These are phyloP conservation scores for Lasiosphaeris hirsuta DNA, from an alignment of 495 filamentous ascomycete species.

Conservation along the genomic window DNA sequence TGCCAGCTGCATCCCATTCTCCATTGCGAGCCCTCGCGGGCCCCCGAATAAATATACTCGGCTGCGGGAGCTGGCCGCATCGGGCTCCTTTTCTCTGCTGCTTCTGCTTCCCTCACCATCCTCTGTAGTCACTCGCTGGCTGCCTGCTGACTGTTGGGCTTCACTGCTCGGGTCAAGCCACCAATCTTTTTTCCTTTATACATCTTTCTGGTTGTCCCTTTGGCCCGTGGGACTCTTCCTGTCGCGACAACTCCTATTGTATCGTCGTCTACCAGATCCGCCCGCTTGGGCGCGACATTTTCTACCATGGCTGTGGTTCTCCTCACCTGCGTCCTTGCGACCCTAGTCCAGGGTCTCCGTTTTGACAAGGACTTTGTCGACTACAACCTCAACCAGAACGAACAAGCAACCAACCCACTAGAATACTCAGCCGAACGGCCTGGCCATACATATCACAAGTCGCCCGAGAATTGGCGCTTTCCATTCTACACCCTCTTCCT, in stretches of 20 bases:
- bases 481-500: conserved; percentile 68
- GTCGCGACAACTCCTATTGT: neutral
- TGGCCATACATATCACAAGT: conserved; percentile 54
- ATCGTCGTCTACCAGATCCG: conserved; percentile 2
- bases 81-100: neutral
- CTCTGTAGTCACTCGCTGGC: neutral
- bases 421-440: conserved; percentile 61
- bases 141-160: neutral
- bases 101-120: neutral
- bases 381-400: conserved; percentile 63
- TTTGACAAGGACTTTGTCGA: conserved; percentile 51
- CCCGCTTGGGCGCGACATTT: conserved; percentile 17
- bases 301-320: conserved; percentile 15
- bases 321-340: conserved; percentile 7
- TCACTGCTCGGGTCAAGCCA: neutral
- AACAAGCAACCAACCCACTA: conserved; percentile 51
- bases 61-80: too few relatives aligned
- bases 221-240: neutral
- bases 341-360: conserved; percentile 40
- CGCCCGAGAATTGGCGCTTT: conserved; percentile 64
- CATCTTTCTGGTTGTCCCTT: neutral
- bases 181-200: neutral
- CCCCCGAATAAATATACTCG: too few relatives aligned
- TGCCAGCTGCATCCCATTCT: too few relatives aligned
- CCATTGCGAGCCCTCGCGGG: too few relatives aligned